Evolutionary conservation across 352 stramenopile species (phyloP).

Genomic region (Pythium folliculosum): DNA sequence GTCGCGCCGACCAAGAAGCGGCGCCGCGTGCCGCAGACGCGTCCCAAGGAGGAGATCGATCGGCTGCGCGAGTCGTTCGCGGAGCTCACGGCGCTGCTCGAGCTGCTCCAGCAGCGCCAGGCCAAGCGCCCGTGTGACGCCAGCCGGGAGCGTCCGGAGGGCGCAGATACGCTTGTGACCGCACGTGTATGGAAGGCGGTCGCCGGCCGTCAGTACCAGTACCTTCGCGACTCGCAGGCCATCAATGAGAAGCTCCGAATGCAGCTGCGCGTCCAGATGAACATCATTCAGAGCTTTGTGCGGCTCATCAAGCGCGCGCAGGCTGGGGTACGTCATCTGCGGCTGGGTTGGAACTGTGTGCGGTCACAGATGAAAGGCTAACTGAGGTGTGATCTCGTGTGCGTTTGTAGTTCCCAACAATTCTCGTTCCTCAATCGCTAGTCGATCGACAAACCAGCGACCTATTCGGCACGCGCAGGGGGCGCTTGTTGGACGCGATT

Average conservation of each 20-base stretch:
- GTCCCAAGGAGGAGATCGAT: conserved; percentile 16
- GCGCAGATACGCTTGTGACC: not conserved
- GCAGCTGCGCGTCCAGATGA: conserved; percentile 5
- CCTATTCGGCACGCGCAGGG: not conserved
- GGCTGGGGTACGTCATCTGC: conserved; percentile 3
- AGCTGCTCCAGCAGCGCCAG: conserved; percentile 10
- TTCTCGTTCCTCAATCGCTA: not conserved
- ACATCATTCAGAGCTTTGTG: conserved; percentile 6
- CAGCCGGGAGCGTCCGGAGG: not conserved
- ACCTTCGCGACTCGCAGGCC: conserved; percentile 10
- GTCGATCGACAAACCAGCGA: not conserved
- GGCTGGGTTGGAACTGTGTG: not conserved
- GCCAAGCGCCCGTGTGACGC: not conserved
- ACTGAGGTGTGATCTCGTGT: not conserved
- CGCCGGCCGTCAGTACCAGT: conserved; percentile 14
- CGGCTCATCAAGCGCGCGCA: conserved; percentile 8
- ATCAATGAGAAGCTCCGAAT: conserved; percentile 11
- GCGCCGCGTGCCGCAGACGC: conserved; percentile 3
- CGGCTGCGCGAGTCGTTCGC: conserved; percentile 6
- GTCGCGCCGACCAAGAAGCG: not conserved
- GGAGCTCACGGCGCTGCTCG: conserved; percentile 1
- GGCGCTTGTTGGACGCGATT: not conserved
- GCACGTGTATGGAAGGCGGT: conserved; percentile 7
- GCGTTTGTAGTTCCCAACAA: not conserved
- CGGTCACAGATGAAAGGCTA: too few species aligned